Evolutionary conservation across 2,329 filamentous ascomycete species (phyloP).

Genomic region (Talaromyces sp.): DNA sequence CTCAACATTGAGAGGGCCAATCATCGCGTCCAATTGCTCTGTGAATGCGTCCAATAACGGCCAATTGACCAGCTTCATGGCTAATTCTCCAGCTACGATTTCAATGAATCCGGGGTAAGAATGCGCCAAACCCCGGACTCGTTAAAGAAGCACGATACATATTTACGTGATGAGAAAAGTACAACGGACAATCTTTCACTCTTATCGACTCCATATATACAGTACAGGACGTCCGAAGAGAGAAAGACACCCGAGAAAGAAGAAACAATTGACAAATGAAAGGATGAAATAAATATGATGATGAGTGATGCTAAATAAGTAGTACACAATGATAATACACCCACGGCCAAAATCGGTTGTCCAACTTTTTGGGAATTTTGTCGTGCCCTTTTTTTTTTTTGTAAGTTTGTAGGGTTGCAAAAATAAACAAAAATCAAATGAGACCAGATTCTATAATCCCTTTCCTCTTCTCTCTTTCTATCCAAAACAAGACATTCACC

Average conservation of each 20-base stretch:
- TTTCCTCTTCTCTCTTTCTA: conserved; percentile 11
- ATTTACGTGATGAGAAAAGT: background rate
- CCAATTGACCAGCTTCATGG: background rate
- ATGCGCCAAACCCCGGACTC: background rate
- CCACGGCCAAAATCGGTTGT: conserved; percentile 13
- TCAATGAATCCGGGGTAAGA: background rate
- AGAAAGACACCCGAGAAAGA: background rate
- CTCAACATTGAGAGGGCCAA: background rate
- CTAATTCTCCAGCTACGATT: background rate
- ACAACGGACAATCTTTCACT: background rate
- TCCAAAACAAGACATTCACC: conserved; percentile 5
- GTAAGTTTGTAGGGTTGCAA: background rate
- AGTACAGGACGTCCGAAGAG: conserved; percentile 2
- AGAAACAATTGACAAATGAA: conserved; percentile 6
- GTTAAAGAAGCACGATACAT: background rate
- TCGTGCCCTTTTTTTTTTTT: conserved; percentile 14
- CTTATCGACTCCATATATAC: conserved; percentile 3
- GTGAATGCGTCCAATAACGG: background rate
- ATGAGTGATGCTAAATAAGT: conserved; percentile 18
- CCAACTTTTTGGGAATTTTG: conserved; percentile 13
- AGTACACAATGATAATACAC: conserved; percentile 16
- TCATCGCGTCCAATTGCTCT: background rate
- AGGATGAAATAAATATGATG: conserved; percentile 11
- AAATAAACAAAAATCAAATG: background rate
- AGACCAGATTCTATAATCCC: conserved; percentile 11